Base-by-base conservation (phyloP, 1,284 basidiomycete genomes). In the Fomitopsis betulina region DNA sequence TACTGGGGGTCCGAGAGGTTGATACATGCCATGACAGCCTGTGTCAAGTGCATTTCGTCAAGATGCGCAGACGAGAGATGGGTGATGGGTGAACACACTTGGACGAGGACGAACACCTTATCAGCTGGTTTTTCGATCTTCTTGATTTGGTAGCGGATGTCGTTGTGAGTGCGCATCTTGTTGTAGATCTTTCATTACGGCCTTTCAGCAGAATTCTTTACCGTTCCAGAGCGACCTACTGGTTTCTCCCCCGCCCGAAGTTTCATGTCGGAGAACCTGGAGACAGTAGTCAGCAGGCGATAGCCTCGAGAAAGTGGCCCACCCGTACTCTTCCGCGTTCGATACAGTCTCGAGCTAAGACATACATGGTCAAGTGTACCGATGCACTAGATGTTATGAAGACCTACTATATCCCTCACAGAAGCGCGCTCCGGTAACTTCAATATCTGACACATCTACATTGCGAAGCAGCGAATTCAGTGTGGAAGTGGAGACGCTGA, bases 21-120 rank as follows among this genome's bases (percentile, higher is more conserved):
- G 55, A 93, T 82, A 1, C 87, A 87, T 19, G 83, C 87, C 4
- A 93, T 76, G 38, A 91, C 78, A n/a, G 89, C 89, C 88, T 89
- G 58, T 35, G n/a, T 51, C 43, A 23, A 37, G 21, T 42, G 21
- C 40, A 13, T 43, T 40, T 45, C 32, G 38, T 51, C 19, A 33
- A 10, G 17, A 21, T 3, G 32, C 33, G 25, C 45, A 27, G 23
- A 37, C 13, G 5, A 37, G 35, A n/a, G 25, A 27, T 23, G 30
- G 49, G 49, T 5, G 49, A 17, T 35, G 17, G 21, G 25, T 47
- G 23, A 2, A 23, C 67, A 60, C 56, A 88, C 89, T 72, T 93
- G 90, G 15, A 91, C 84, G 47, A 93, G 71, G 7, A 91, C 66
- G 67, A 89, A 83, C 15, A 86, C 75, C 67, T 93, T 93, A 68